These are phyloP conservation scores for Trametes maxima DNA, from an alignment of 768 basidiomycete species.

Conservation along the genomic window DNA sequence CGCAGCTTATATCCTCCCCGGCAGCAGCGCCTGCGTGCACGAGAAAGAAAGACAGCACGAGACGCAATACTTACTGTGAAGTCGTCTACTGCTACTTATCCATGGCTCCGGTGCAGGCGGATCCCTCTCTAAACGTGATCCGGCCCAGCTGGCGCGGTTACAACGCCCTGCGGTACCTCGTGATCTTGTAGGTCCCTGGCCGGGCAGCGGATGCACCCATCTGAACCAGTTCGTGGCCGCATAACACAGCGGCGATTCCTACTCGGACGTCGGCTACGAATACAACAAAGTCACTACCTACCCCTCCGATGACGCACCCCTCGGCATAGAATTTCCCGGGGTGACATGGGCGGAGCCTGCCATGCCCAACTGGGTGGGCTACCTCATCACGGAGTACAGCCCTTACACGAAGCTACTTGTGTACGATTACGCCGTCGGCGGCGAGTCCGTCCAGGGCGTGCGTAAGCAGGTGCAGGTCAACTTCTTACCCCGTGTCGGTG, in stretches of 20 bases:
- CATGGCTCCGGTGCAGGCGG: not conserved
- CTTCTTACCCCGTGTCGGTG: conserved; percentile 40
- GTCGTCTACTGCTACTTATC: too few relatives aligned
- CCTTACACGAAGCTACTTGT: conserved; percentile 45
- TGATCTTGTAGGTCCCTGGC: conserved; percentile 53
- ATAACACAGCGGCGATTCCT: conserved; percentile 60
- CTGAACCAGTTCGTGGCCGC: not conserved
- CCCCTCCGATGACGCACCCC: conserved; percentile 46
- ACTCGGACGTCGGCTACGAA: conserved; percentile 44
- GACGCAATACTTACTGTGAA: not conserved
- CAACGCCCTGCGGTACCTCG: conserved; percentile 41
- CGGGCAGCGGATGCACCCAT: not conserved
- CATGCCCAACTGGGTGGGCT: conserved; percentile 64
- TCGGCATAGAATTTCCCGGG: conserved; percentile 55
- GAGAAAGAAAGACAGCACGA: too few relatives aligned
- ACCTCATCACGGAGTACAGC: conserved; percentile 46
- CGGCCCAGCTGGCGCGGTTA: conserved; percentile 47
- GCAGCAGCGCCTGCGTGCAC: too few relatives aligned
- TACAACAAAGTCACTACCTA: conserved; percentile 9
- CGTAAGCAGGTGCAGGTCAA: conserved; percentile 40
- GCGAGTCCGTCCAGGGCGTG: conserved; percentile 48
- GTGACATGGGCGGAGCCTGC: conserved; percentile 48
- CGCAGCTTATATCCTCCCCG: too few relatives aligned
- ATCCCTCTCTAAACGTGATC: conserved; percentile 1
- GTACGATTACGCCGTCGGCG: conserved; percentile 60